A percentile compares a stretch with the other conserved stretches of the same genome.
phyloP scores from a whole-genome alignment of 257 asterid genomes.

The Solanum microdontum region DNA sequence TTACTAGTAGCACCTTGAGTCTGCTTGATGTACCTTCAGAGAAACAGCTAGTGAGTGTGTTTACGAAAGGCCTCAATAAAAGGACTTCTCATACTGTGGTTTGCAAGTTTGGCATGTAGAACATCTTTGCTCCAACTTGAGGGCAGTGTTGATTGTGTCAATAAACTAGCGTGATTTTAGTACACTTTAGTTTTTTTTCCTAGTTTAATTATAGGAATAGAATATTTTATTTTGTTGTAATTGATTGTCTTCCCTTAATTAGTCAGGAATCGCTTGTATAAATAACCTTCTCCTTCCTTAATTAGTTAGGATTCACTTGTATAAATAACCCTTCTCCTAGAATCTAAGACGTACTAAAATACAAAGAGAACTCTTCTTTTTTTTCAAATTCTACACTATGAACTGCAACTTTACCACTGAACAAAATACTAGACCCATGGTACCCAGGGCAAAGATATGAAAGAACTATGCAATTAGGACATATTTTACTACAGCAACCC shows the following conservation, averaged over 20 bases:
- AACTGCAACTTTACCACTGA: background rate
- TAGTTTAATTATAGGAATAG: background rate
- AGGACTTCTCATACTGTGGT: background rate
- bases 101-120: background rate
- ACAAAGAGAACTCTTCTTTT: background rate
- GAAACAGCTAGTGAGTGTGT: too few relatives aligned
- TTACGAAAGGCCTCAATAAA: too few relatives aligned
- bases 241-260: background rate
- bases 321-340: background rate
- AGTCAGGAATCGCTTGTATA: background rate
- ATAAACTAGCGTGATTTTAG: background rate
- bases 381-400: background rate
- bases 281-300: background rate
- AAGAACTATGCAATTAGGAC: background rate
- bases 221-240: background rate
- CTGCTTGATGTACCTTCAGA: too few relatives aligned
- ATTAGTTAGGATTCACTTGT: background rate
- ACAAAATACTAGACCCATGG: background rate
- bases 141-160: background rate
- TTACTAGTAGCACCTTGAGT: too few relatives aligned
- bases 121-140: background rate
- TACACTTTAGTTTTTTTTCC: background rate
- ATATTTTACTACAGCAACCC: background rate
- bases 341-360: background rate
- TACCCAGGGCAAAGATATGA: background rate